phyloP scores from a whole-genome alignment of 108 stramenopile genomes.

The Pseudonitzschia delicatissima region DNA sequence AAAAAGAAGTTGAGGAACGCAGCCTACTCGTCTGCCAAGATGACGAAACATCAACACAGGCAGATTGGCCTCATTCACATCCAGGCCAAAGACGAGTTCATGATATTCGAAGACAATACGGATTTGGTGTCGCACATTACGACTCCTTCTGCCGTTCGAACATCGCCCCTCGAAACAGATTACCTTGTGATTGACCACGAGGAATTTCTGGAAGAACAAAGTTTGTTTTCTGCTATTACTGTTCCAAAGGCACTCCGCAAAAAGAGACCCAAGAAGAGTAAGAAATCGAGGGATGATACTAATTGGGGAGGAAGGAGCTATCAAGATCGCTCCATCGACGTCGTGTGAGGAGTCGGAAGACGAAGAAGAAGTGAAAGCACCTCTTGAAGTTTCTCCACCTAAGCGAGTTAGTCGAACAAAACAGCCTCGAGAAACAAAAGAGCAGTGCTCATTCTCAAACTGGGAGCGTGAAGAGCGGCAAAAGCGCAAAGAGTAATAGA shows the following conservation, averaged over 20 bases:
- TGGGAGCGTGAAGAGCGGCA: too few species aligned
- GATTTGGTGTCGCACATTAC: neutral
- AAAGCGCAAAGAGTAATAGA: too few species aligned
- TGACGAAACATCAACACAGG: too few species aligned
- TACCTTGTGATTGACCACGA: neutral
- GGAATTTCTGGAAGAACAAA: neutral
- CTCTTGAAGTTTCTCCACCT: too few species aligned
- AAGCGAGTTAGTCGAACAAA: too few species aligned
- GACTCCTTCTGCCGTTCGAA: neutral
- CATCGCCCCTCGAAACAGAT: neutral
- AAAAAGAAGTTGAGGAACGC: too few species aligned
- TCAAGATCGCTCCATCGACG: too few species aligned
- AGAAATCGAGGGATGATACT: neutral
- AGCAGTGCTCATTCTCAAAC: too few species aligned
- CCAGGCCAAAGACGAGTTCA: constrained; percentile 1
- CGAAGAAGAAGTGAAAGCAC: too few species aligned
- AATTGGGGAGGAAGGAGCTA: neutral
- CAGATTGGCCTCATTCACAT: constrained; percentile 1
- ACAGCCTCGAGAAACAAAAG: too few species aligned
- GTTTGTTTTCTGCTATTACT: neutral
- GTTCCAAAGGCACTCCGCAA: neutral
- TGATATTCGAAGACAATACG: neutral
- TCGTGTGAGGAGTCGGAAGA: too few species aligned
- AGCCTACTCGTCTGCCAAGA: too few species aligned
- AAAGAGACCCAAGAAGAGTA: neutral